Evolutionary conservation across 176 grass and related monocot genomes (phyloP).

Genomic region (sorghum (Sorghum bicolor)): DNA sequence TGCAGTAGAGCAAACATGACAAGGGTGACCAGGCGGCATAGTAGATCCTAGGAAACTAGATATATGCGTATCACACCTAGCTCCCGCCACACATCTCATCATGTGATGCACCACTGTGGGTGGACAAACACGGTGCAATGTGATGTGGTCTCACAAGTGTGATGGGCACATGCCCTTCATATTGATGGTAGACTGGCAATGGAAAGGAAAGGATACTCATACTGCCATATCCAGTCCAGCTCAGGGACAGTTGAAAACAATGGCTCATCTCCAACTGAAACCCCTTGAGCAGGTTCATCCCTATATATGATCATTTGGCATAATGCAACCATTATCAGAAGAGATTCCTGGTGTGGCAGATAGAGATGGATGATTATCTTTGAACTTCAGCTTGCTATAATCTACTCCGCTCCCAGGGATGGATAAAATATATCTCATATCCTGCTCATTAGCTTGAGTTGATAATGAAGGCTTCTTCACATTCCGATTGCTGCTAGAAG

Average conservation of each 20-base stretch:
- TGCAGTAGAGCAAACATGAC: too few species aligned
- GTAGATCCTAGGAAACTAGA: too few species aligned
- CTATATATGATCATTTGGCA: slow-evolving; percentile 30
- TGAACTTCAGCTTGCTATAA: slow-evolving; percentile 20
- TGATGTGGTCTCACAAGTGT: too few species aligned
- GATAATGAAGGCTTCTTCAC: slow-evolving; percentile 14
- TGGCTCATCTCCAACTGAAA: slow-evolving; percentile 35
- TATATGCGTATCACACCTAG: too few species aligned
- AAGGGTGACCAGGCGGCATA: too few species aligned
- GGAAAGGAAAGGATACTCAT: slow-evolving; percentile 40
- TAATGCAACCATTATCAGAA: background rate
- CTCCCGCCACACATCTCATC: too few species aligned
- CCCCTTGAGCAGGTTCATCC: slow-evolving; percentile 34
- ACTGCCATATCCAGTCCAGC: slow-evolving; percentile 84
- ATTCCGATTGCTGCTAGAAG: slow-evolving; percentile 28
- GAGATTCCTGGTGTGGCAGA: background rate
- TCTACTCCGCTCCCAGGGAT: background rate
- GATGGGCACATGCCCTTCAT: background rate
- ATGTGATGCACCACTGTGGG: too few species aligned
- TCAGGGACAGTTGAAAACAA: slow-evolving; percentile 64
- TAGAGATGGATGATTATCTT: slow-evolving; percentile 20
- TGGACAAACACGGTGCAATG: too few species aligned
- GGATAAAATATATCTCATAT: background rate
- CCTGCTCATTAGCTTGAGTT: slow-evolving; percentile 11
- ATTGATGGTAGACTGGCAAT: slow-evolving; percentile 5